phyloP scores from a whole-genome alignment of 106 monocot genomes.

The Gastrodia elata region DNA sequence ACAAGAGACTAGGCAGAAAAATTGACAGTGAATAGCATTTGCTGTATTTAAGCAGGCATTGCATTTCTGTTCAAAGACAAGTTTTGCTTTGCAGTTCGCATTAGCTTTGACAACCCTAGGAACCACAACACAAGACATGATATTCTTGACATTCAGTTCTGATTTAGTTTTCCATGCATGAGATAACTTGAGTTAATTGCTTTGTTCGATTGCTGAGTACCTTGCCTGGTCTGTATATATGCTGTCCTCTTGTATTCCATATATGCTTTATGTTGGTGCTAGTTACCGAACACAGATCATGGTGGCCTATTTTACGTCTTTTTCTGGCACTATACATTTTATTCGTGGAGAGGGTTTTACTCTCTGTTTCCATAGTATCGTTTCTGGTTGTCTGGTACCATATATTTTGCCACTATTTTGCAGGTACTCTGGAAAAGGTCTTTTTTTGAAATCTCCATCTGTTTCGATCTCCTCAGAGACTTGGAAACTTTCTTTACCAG shows the following conservation, averaged over 20 bases:
- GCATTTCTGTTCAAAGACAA: no score
- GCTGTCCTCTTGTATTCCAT: background rate
- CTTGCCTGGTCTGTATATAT: background rate
- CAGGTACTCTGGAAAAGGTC: constrained; percentile 95
- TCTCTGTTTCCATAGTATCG: background rate
- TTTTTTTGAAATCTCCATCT: constrained; percentile 81
- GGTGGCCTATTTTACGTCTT: background rate
- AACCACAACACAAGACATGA: no score
- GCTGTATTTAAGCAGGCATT: no score
- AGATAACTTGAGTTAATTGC: background rate
- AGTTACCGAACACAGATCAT: background rate
- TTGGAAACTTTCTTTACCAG: constrained; percentile 70
- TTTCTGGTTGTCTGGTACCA: background rate
- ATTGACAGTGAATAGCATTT: no score
- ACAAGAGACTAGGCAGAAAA: no score
- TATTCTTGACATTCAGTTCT: no score
- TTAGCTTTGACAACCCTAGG: no score
- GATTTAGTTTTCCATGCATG: background rate
- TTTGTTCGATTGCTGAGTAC: background rate
- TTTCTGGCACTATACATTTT: background rate
- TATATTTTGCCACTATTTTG: constrained; percentile 4
- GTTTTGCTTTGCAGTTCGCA: no score
- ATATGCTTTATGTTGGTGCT: background rate
- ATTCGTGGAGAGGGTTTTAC: background rate
- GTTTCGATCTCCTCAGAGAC: constrained; percentile 32